Evolutionary conservation across 306 rosid genomes (phyloP), one percentile per base, ranked within the genome.

Genomic region (Aeschynomene evenia): DNA sequence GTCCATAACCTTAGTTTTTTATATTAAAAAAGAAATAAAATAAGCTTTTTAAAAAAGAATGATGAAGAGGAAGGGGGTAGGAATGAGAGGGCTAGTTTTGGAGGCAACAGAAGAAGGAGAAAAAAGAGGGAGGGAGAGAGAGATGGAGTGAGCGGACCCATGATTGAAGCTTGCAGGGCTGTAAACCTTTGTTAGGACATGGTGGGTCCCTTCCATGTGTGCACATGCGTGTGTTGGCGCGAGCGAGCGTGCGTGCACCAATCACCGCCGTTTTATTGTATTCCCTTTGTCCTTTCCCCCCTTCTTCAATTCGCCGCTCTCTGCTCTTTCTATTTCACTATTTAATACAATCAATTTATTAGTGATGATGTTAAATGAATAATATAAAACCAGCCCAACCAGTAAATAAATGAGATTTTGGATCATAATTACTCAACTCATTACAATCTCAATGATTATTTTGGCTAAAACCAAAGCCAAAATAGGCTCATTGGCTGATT

Each of bases 181-280:
- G 84, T 79, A 79, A 68, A 68, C 79, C 77, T 86, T 79, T 75
- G 53, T 62, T 57, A 57, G 76, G 79, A 79, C 83, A 67, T 5
- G 16, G 73, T 63, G 85, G 88, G 87, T 40, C 87, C 85, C 81
- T 24, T 67, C 74, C 87, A 84, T 66, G 92, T 84, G 87, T 77
- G 78, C 84, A 71, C 85, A 79, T 84, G 84, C 45, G 57, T 60
- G 39, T 82, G 87, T 72, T 70, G 9, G 31, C 33, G 5, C 55
- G 51, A 20, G 5, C 55, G 51, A 20, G 70, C 83, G 74, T 70
- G 81, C 84, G 81, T 73, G 78, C 87, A 68, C 72, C 62, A 42
- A 65, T 36, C 66, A 46, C 73, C 51, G 67, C 51, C 59, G 56
- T 68, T 68, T 51, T 68, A 31, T 50, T 46, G 10, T 29, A 24